Percentiles rank a stretch among this genome's conserved stretches.
Conservation (phyloP, 2,329 filamentous ascomycete genomes). For the Escovopsis sp. region DNA sequence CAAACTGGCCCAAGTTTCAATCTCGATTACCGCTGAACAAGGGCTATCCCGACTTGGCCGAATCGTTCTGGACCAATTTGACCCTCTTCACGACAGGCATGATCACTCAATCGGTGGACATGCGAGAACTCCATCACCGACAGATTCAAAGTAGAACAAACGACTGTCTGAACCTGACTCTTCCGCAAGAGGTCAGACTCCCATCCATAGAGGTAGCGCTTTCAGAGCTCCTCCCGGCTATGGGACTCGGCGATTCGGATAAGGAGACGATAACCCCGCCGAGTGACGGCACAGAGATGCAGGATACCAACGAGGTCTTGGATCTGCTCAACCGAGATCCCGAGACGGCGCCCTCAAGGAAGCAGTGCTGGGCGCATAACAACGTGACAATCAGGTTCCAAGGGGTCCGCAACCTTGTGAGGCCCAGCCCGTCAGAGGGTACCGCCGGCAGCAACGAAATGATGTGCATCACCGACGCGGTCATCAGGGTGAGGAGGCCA, state of each 20-base stretch:
- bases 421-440: slow-evolving; percentile 3
- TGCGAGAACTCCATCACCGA: slow-evolving; percentile 31
- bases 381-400: slow-evolving; percentile 44
- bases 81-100: slow-evolving; percentile 35
- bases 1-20: slow-evolving; percentile 17
- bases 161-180: slow-evolving; percentile 21
- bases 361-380: slow-evolving; percentile 42
- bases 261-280: slow-evolving; percentile 6
- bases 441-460: slow-evolving; percentile 12
- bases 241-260: slow-evolving; percentile 14
- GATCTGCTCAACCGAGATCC: slow-evolving; percentile 11
- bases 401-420: slow-evolving; percentile 21
- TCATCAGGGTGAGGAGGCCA: slow-evolving; percentile 39
- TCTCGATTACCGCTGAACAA: slow-evolving; percentile 29
- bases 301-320: slow-evolving; percentile 10
- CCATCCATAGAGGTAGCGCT: slow-evolving; percentile 36
- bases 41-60: slow-evolving; percentile 29
- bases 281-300: slow-evolving; percentile 1
- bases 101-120: slow-evolving; percentile 35
- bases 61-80: slow-evolving; percentile 37
- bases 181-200: slow-evolving; percentile 29
- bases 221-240: slow-evolving; percentile 28
- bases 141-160: slow-evolving; percentile 25
- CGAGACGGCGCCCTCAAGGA: slow-evolving; percentile 10
- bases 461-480: slow-evolving; percentile 33